Percentiles rank a stretch among this genome's conserved stretches.
Conservation (phyloP, 805 yeast species). For the Candida montana region DNA sequence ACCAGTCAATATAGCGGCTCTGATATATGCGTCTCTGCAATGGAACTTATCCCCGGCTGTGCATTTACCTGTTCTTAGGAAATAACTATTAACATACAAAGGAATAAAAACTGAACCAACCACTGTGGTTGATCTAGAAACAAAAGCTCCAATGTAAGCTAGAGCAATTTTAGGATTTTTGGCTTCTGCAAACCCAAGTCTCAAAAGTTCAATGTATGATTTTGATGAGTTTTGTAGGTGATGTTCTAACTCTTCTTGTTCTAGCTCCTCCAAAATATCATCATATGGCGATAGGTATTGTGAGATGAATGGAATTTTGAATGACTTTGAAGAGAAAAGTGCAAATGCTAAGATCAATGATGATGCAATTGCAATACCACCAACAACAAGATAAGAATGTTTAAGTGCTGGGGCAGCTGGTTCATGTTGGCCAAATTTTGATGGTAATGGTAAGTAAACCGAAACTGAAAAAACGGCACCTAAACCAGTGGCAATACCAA, state of each 20-base stretch:
- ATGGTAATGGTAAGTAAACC: constrained; percentile 52
- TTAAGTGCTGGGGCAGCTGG: constrained; percentile 41
- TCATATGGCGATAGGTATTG: constrained; percentile 25
- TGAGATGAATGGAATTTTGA: constrained; percentile 23
- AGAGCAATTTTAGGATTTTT: constrained; percentile 42
- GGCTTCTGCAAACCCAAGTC: constrained; percentile 44
- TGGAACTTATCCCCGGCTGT: constrained; percentile 29
- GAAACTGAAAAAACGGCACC: constrained; percentile 65
- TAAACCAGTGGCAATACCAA: constrained; percentile 58
- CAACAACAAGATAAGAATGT: constrained; percentile 45
- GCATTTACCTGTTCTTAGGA: constrained; percentile 46
- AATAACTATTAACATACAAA: constrained; percentile 53
- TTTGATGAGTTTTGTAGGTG: constrained; percentile 6
- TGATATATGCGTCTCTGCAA: constrained; percentile 59
- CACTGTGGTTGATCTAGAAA: constrained; percentile 60
- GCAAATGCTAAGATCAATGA: constrained; percentile 36
- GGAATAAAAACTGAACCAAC: constrained; percentile 58
- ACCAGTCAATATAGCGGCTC: constrained; percentile 66
- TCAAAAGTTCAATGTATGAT: constrained; percentile 36
- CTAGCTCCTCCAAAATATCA: constrained; percentile 29
- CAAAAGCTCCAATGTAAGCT: constrained; percentile 57
- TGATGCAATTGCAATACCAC: constrained; percentile 33
- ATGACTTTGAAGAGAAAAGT: constrained; percentile 40
- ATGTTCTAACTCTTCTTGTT: constrained; percentile 24
- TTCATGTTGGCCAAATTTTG: constrained; percentile 35